phyloP scores from a whole-genome alignment of 208 protist species.

The Angomonas deanei region DNA sequence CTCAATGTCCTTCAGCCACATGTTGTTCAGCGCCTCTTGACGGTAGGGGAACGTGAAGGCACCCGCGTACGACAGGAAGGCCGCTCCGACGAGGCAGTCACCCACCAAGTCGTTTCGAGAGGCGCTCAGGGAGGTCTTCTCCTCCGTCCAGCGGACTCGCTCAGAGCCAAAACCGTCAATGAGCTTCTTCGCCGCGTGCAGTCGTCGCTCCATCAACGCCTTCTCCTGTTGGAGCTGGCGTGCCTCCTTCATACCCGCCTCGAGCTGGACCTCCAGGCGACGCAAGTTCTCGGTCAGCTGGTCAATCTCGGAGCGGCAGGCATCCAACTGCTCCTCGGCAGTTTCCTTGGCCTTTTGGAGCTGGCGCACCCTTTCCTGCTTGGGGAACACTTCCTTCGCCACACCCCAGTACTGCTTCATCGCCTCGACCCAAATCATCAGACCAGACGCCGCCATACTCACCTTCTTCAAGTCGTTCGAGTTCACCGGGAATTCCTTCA shows the following conservation, averaged over 20 bases:
- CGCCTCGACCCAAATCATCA: constrained; percentile 97
- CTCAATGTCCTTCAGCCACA: constrained; percentile 91
- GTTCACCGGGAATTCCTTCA: constrained; percentile 90
- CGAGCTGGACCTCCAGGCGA: constrained; percentile 89
- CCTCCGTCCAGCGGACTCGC: constrained; percentile 93
- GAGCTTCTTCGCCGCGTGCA: constrained; percentile 94
- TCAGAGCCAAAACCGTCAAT: constrained; percentile 97
- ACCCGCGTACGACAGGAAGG: constrained; percentile 97
- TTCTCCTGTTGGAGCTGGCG: constrained; percentile 90
- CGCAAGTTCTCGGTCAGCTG: constrained; percentile 89
- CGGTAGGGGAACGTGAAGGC: constrained; percentile 97
- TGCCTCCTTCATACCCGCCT: constrained; percentile 88
- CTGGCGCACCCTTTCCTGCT: constrained; percentile 91
- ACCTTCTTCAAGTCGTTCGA: constrained; percentile 89
- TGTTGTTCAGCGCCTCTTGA: constrained; percentile 84
- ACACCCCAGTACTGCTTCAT: constrained; percentile 98
- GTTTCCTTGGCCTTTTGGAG: constrained; percentile 90
- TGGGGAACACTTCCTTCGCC: constrained; percentile 96
- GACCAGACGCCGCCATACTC: constrained; percentile 87
- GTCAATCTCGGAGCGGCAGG: constrained; percentile 87
- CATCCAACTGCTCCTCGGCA: constrained; percentile 82
- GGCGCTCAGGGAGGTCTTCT: constrained; percentile 88
- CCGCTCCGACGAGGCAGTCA: constrained; percentile 96
- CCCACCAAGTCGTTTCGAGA: constrained; percentile 90
- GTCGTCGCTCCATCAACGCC: constrained; percentile 92